These are phyloP conservation scores for Meredithiella fracta DNA, from an alignment of 2,329 filamentous ascomycete species.

Conservation along the genomic window DNA sequence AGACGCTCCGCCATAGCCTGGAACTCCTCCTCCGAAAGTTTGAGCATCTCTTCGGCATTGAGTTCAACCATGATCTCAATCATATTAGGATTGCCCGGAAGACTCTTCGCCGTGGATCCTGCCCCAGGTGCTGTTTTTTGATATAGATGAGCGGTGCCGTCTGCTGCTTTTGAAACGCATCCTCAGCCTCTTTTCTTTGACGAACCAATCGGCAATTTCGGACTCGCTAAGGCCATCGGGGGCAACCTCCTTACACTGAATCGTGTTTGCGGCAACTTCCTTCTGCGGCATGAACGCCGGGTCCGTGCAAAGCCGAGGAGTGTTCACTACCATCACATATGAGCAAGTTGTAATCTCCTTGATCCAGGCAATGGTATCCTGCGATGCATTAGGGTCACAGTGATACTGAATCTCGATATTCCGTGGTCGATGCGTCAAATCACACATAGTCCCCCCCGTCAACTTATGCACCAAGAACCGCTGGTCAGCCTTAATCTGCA, in stretches of 20 bases:
- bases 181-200: slow-evolving; percentile 23
- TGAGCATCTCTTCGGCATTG: slow-evolving; percentile 7
- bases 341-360: slow-evolving; percentile 84
- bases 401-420: slow-evolving; percentile 71
- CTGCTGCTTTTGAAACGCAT: not conserved
- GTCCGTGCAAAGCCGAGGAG: slow-evolving; percentile 73
- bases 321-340: slow-evolving; percentile 87
- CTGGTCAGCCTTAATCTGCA: slow-evolving; percentile 70
- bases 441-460: slow-evolving; percentile 65
- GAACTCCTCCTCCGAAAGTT: slow-evolving; percentile 8
- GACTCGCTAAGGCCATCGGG: slow-evolving; percentile 22
- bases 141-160: slow-evolving; percentile 6
- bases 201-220: slow-evolving; percentile 24
- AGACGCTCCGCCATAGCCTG: slow-evolving; percentile 8
- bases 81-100: not conserved
- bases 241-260: slow-evolving; percentile 60
- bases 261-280: slow-evolving; percentile 57
- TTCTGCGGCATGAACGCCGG: slow-evolving; percentile 71
- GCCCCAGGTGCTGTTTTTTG: not conserved
- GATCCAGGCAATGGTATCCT: slow-evolving; percentile 74
- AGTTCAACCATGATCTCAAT: slow-evolving; percentile 16
- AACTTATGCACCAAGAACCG: slow-evolving; percentile 75
- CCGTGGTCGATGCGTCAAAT: slow-evolving; percentile 65
- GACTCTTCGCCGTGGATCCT: slow-evolving; percentile 15
- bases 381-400: slow-evolving; percentile 58